Conservation (phyloP, 805 yeast species). For the Ogataea polymorpha region DNA sequence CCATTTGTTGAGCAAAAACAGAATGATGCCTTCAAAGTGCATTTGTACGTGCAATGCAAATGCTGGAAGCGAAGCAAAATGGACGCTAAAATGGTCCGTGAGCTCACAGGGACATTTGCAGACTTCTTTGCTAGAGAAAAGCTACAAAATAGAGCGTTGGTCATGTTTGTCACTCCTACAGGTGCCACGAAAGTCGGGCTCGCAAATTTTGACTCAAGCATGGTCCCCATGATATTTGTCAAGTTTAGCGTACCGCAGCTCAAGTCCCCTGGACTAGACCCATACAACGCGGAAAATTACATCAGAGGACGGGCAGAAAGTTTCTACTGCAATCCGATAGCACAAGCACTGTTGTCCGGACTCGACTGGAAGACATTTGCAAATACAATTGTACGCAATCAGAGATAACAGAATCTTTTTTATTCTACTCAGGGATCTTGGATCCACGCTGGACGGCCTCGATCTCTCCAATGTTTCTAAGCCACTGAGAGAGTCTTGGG, state of each 20-base stretch:
- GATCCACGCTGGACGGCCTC: slow-evolving; percentile 36
- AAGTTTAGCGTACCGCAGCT: slow-evolving; percentile 36
- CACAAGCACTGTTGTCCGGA: slow-evolving; percentile 36
- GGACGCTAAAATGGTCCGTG: slow-evolving; percentile 47
- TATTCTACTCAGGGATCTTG: slow-evolving; percentile 10
- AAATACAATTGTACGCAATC: slow-evolving; percentile 6
- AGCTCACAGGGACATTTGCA: slow-evolving; percentile 49
- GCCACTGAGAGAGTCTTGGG: slow-evolving; percentile 43
- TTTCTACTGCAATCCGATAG: slow-evolving; percentile 37
- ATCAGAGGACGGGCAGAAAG: slow-evolving; percentile 35
- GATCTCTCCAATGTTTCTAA: slow-evolving; percentile 30
- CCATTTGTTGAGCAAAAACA: slow-evolving; percentile 17
- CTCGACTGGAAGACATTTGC: slow-evolving; percentile 32
- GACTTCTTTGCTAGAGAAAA: slow-evolving; percentile 20
- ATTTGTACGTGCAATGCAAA: slow-evolving; percentile 55
- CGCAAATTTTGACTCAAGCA: slow-evolving; percentile 41
- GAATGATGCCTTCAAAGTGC: slow-evolving; percentile 31
- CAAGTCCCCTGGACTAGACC: slow-evolving; percentile 16
- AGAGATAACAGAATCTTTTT: slow-evolving; percentile 12
- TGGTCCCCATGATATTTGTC: slow-evolving; percentile 44
- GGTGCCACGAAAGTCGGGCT: slow-evolving; percentile 47
- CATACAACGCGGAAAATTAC: slow-evolving; percentile 39
- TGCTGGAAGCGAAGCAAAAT: slow-evolving; percentile 40
- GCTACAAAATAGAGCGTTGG: slow-evolving; percentile 20
- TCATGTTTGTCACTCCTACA: slow-evolving; percentile 46